Evolutionary conservation across 208 protist genomes (phyloP), one percentile per base, ranked within the genome.

Genomic region (Tritrichomonas musculus): DNA sequence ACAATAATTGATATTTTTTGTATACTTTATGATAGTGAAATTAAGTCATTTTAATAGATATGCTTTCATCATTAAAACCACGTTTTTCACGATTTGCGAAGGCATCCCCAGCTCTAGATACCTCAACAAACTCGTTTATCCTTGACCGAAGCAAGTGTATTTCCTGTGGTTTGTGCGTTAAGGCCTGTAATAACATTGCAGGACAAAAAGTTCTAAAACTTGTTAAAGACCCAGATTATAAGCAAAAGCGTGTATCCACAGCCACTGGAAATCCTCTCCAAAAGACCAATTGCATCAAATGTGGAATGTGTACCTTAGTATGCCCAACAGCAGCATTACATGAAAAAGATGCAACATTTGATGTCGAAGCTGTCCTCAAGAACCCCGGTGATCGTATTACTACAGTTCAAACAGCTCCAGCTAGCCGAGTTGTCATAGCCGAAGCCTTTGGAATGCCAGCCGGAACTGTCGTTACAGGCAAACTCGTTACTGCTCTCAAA

Each of bases 261-360:
- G 36, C 30, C 30, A 75, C 0, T 30, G 72, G n/a, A 30, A 39
- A 49, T 27, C 50, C 33, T 30, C 49, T 96, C 17, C 13, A 33
- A 27, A 92, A 95, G 0, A 47, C 69, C n/a, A 94, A 20, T 44
- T 96, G 96, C 93, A 95, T 96, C 77, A 88, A 50, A 25, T 96
- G 96, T 80, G 96, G 96, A 22, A 93, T 95, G 30, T 96, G 96
- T 92, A 92, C 95, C 3, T 30, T 64, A 0, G 75, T 94, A 22
- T 96, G 96, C 92, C 95, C 95, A 25, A 84, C 93, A 50, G 93
- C 82, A 4, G 93, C 95, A 14, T 69, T 96, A 39, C 17, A 27
- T 4, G 95, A 95, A 80, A 64, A 93, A 2, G 53, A 93, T 11
- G 41, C 94, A 53, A 64, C 94, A 39, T 82, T 93, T 17, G 11